phyloP scores from a whole-genome alignment of 805 yeast species.

The Starmerella vaccinii region DNA sequence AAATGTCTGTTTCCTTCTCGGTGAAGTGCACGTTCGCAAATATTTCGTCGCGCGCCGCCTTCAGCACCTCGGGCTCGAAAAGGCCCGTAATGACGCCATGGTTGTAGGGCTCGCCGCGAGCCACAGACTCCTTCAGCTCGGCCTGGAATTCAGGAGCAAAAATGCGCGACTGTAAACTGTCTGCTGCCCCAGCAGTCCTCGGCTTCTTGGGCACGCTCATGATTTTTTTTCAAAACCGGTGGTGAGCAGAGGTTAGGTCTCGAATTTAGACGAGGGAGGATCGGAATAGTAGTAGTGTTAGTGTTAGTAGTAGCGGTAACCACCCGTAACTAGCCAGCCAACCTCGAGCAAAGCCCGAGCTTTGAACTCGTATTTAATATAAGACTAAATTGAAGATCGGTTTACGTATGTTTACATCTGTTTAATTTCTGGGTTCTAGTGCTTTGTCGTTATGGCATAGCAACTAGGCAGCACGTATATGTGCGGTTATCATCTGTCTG shows the following conservation, averaged over 20 bases:
- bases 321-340: too few relatives aligned
- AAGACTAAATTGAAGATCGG: too few relatives aligned
- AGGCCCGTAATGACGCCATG: constrained; percentile 79
- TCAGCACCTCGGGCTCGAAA: constrained; percentile 63
- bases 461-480: too few relatives aligned
- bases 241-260: not conserved
- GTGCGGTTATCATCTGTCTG: too few relatives aligned
- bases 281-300: too few relatives aligned
- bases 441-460: too few relatives aligned
- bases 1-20: constrained; percentile 91
- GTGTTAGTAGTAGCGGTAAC: too few relatives aligned
- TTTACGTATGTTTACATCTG: too few relatives aligned
- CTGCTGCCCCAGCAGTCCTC: constrained; percentile 4
- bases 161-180: constrained; percentile 10
- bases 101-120: constrained; percentile 61
- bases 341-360: too few relatives aligned
- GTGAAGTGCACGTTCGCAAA: constrained; percentile 78
- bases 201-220: constrained; percentile 1
- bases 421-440: too few relatives aligned
- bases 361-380: too few relatives aligned
- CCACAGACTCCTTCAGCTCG: constrained; percentile 30
- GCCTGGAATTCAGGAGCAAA: constrained; percentile 14
- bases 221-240: not conserved
- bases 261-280: not conserved
- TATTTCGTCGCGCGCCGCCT: constrained; percentile 78